Evolutionary conservation across 140 eudicot species (phyloP).

Genomic region (Oenanthe javanica): DNA sequence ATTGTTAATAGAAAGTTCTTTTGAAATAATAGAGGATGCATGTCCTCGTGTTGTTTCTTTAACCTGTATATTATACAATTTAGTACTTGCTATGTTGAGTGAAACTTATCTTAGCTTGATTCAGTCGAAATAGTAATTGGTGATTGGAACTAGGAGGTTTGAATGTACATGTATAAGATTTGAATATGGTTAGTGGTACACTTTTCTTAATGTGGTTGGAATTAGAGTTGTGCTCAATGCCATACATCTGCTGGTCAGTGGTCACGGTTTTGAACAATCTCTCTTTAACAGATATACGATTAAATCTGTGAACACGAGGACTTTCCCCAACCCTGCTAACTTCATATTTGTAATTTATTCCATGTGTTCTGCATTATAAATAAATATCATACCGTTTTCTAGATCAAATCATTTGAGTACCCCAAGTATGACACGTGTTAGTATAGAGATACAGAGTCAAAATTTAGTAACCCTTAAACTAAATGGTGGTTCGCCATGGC

Average conservation of each 20-base stretch:
- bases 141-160: background rate
- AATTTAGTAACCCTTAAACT: background rate
- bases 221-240: background rate
- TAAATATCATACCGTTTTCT: background rate
- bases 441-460: background rate
- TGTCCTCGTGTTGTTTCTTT: background rate
- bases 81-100: background rate
- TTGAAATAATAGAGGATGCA: background rate
- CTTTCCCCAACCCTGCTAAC: too few relatives aligned
- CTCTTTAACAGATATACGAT: background rate
- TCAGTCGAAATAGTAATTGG: background rate
- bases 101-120: background rate
- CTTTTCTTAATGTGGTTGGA: background rate
- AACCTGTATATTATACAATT: background rate
- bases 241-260: background rate
- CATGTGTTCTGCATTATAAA: background rate
- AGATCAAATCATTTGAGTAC: background rate
- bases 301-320: background rate
- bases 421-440: background rate
- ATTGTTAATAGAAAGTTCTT: background rate
- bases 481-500: background rate
- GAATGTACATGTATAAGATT: background rate
- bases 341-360: background rate
- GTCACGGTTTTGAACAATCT: background rate
- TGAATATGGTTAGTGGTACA: background rate